phyloP scores from a whole-genome alignment of 257 asterid genomes.

The Nicotiana tomentosiformis region DNA sequence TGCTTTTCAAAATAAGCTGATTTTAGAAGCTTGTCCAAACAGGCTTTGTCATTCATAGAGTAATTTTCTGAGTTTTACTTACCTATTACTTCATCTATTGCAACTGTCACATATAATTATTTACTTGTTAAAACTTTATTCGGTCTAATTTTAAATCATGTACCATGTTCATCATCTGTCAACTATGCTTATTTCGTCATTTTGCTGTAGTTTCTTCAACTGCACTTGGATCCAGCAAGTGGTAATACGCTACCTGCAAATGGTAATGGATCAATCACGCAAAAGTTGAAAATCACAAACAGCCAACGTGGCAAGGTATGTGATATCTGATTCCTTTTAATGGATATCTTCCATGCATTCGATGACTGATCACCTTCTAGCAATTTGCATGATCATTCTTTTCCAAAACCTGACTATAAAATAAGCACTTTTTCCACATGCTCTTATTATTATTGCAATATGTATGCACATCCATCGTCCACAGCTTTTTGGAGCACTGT shows the following conservation, averaged over 20 bases:
- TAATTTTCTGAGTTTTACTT: not conserved
- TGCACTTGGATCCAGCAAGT: conserved; percentile 96
- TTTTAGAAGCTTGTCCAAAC: too few relatives aligned
- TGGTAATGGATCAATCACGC: conserved; percentile 64
- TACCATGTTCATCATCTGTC: not conserved
- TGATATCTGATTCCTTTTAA: not conserved
- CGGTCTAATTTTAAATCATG: conserved; percentile 3
- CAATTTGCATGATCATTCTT: not conserved
- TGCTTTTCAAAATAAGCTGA: too few relatives aligned
- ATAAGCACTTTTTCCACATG: not conserved
- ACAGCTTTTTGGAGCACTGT: not conserved
- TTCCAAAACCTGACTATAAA: not conserved
- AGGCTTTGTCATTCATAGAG: not conserved
- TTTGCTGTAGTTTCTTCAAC: conserved; percentile 76
- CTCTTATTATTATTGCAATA: not conserved
- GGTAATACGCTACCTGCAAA: conserved; percentile 64
- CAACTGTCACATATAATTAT: not conserved
- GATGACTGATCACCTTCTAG: not conserved
- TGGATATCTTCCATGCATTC: not conserved
- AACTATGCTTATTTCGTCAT: conserved; percentile 6
- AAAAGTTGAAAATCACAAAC: conserved; percentile 71
- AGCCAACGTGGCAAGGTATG: conserved; percentile 92
- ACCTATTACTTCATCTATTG: not conserved
- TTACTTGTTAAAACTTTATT: not conserved
- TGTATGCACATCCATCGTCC: not conserved